Percentiles rank a stretch among this genome's conserved stretches.
Evolutionary conservation across 140 eudicot species (phyloP).

Genomic region (Bidens hawaiensis): DNA sequence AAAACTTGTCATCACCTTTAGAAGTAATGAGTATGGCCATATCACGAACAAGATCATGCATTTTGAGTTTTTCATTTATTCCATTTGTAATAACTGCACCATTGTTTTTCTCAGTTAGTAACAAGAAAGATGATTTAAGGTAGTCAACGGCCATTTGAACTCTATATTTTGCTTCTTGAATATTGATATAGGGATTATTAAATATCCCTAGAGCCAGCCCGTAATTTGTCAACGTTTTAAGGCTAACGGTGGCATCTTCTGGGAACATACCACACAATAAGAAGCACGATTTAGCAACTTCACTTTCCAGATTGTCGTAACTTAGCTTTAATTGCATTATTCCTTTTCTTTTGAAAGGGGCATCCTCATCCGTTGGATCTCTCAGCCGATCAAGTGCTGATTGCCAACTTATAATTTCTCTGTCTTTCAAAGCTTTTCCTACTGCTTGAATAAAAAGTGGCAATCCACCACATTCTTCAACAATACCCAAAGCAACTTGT

Average conservation of each 20-base stretch:
- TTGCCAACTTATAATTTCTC: no score
- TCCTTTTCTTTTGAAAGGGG: constrained; percentile 9
- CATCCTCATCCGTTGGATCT: neutral
- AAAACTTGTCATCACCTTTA: neutral
- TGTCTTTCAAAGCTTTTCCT: no score
- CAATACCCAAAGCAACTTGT: no score
- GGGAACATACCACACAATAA: constrained; percentile 31
- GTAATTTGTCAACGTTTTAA: constrained; percentile 11
- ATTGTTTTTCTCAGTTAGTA: neutral
- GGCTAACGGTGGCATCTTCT: neutral
- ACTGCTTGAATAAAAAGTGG: no score
- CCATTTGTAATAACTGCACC: no score
- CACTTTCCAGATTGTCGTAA: neutral
- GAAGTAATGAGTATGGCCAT: constrained; percentile 28
- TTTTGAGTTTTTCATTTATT: neutral
- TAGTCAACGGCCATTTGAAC: neutral
- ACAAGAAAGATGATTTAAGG: neutral
- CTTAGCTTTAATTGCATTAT: neutral
- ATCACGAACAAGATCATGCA: constrained; percentile 45
- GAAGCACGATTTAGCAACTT: constrained; percentile 14
- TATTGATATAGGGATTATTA: neutral
- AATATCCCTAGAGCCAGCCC: constrained; percentile 24
- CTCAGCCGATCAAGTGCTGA: constrained; percentile 6
- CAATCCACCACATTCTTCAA: no score
- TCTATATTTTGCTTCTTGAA: constrained; percentile 19